A percentile compares a stretch with the other conserved stretches of the same genome.
Conservation (phyloP, 148 eudicot genomes). For the Beta vulgaris region DNA sequence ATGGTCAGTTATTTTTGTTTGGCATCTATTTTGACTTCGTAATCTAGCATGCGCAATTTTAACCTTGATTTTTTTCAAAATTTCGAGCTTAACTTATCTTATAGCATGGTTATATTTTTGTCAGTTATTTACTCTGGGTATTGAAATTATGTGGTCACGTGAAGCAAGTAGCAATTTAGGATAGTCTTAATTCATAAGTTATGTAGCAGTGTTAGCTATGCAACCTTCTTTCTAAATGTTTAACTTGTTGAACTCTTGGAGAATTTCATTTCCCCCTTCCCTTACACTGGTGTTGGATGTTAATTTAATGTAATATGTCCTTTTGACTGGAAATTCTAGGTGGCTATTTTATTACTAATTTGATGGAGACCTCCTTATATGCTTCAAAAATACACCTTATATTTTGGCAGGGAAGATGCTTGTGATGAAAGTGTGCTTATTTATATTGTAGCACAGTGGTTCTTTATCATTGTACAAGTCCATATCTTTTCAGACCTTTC, state of each 20-base stretch:
- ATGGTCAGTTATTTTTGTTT: constrained; percentile 52
- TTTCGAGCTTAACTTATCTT: background rate
- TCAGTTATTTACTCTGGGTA: background rate
- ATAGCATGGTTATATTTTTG: background rate
- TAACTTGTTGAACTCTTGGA: background rate
- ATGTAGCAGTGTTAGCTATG: background rate
- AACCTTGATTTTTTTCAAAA: background rate
- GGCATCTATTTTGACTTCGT: background rate
- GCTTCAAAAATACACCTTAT: background rate
- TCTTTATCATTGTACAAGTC: background rate
- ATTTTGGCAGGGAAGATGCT: background rate
- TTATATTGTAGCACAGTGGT: background rate
- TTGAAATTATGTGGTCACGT: background rate
- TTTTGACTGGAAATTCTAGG: no score
- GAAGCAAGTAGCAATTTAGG: background rate
- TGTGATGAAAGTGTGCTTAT: background rate
- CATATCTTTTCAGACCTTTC: background rate
- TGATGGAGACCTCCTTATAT: background rate
- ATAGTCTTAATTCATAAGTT: background rate
- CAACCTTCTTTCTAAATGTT: background rate
- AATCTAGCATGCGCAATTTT: background rate
- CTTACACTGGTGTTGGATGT: no score
- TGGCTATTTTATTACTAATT: no score
- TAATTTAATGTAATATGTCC: no score
- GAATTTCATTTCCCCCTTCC: background rate